Conservation (phyloP, 1,284 basidiomycete species). For the Sanghuangporus weigelae region DNA sequence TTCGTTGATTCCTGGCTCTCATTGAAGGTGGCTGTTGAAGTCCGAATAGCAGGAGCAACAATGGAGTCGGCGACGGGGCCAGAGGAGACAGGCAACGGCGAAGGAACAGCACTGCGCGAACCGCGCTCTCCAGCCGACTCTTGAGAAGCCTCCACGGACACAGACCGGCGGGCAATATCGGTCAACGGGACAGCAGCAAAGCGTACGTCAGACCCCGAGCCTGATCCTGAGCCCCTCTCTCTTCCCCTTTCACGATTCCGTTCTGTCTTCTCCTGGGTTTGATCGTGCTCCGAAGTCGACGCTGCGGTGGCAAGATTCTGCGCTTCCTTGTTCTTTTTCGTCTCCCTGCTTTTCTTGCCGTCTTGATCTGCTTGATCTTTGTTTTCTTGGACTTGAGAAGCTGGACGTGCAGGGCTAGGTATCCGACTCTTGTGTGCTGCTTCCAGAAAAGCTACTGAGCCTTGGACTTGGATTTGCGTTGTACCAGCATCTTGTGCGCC, state of each 20-base stretch:
- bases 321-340: not conserved
- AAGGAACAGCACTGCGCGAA: not conserved
- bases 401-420: not conserved
- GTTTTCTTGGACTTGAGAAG: not conserved
- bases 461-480: not conserved
- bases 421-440: not conserved
- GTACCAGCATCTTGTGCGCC: not conserved
- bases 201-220: not conserved
- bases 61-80: not conserved
- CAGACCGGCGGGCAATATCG: not conserved
- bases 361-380: not conserved
- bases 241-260: not conserved
- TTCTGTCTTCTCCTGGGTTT: not conserved
- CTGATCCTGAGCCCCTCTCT: not conserved
- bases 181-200: slow-evolving; percentile 7
- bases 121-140: not conserved
- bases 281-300: not conserved
- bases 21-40: not conserved
- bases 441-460: not conserved
- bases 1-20: not conserved
- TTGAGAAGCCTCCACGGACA: not conserved
- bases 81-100: not conserved
- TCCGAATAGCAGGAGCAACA: not conserved
- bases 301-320: not conserved
- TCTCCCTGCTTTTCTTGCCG: not conserved